Base-by-base conservation (phyloP, 192 early-diverging fungal species). In the Phlyctochytrium planicorne region DNA sequence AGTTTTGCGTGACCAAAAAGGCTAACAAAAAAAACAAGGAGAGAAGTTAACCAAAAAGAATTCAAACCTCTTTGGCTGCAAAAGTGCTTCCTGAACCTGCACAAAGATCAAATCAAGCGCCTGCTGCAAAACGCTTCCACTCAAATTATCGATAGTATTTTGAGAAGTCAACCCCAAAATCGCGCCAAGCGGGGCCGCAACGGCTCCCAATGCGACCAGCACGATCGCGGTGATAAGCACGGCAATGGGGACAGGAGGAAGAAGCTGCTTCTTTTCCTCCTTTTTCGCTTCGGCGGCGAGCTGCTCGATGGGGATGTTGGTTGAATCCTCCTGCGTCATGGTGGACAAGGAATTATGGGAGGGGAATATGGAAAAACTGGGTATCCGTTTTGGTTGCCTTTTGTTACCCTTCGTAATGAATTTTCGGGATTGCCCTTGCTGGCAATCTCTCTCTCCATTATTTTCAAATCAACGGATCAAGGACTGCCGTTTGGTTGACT, bases 181-280 rank as follows among this genome's bases (percentile, higher is more conserved):
- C 20, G 27, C 20, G 25, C 55, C 55, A 6, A 57, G 55, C 55
- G 55, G 55, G 14, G 27, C 55, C 12, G 55, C 55, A 27, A 57
- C 55, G 55, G 55, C 55, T 6, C 20, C 55, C 20, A 57, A 27
- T 27, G 55, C 55, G 14, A 57, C 16, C 55, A 57, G 55, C 55
- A 57, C 55, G 55, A 57, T 57, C 14, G 27, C 6, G 12, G 27
- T 29, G 55, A 57, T 25, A 4, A 57, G 55, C 14, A 14, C 55
- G 55, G 55, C 55, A 25, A 57, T 57, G 12, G 55, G 20, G 55
- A 57, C 55, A 6, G 40, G 40, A 6, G 40, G 40, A 47, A 47
- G 20, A 20, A 47, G 6, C 10, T 6, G 20, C 40, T 47, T 47
- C 20, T 47, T 47, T 20, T 47, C 40, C 6, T 47, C 40, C 40